phyloP scores from a whole-genome alignment of 306 rosid species.

The Vachellia pachyceras region DNA sequence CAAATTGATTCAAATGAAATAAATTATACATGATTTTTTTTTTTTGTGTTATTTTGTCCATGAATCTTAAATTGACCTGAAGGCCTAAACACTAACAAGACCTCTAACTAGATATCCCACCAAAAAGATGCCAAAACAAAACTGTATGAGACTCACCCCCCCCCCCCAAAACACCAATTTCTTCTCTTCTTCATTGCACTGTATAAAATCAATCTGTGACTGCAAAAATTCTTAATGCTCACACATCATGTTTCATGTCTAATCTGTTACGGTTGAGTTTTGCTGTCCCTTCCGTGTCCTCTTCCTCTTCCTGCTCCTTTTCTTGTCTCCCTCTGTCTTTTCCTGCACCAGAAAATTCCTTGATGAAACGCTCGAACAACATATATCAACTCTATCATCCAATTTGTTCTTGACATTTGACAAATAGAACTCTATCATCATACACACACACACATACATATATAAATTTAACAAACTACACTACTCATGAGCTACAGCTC shows the following conservation, averaged over 20 bases:
- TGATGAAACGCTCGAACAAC: background rate
- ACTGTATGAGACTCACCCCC: background rate
- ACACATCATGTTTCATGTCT: background rate
- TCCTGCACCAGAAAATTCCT: conserved; percentile 34
- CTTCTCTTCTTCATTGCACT: background rate
- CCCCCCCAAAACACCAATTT: background rate
- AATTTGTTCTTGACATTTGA: background rate
- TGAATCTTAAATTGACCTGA: too few relatives aligned
- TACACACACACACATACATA: too few relatives aligned
- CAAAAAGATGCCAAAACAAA: background rate
- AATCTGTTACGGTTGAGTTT: conserved; percentile 10
- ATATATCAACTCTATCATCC: background rate
- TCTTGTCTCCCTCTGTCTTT: conserved; percentile 32
- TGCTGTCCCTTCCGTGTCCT: conserved; percentile 39
- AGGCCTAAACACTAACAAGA: too few relatives aligned
- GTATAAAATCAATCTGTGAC: background rate
- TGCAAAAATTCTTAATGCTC: background rate
- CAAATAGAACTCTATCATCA: background rate
- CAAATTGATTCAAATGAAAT: background rate
- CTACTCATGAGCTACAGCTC: background rate
- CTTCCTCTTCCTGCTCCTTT: conserved; percentile 56
- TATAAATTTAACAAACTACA: too few relatives aligned
- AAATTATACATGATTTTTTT: background rate
- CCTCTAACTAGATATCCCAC: background rate
- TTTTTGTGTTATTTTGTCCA: background rate